Conservation (phyloP, 2,329 filamentous ascomycete species). For the Sporothrix pseudoabietina region DNA sequence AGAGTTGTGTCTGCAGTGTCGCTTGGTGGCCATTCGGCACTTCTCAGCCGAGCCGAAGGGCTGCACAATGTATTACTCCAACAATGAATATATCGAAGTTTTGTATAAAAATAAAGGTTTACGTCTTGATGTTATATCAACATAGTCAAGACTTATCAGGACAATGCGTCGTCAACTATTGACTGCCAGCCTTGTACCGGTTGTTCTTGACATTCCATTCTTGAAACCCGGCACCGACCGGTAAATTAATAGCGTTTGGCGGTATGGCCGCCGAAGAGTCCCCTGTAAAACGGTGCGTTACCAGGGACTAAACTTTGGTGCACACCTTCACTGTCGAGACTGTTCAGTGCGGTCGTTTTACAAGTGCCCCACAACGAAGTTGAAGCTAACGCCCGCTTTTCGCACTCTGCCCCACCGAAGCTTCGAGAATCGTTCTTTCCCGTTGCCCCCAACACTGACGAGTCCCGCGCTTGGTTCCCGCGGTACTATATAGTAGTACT, state of each 20-base stretch:
- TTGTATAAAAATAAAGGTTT: background rate
- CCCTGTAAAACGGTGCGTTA: background rate
- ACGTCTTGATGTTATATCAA: background rate
- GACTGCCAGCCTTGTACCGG: background rate
- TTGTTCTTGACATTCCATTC: background rate
- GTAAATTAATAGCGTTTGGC: background rate
- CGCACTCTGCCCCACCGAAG: conserved; percentile 44
- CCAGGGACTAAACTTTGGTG: background rate
- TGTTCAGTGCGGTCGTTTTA: background rate
- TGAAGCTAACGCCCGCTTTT: background rate
- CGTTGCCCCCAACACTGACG: background rate
- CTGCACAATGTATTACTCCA: background rate
- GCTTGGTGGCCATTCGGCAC: background rate
- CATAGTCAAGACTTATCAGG: background rate
- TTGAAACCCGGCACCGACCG: background rate
- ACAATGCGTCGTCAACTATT: background rate
- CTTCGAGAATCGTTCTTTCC: conserved; percentile 46
- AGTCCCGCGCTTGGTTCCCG: conserved; percentile 7
- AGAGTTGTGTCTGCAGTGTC: conserved; percentile 8
- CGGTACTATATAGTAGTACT: background rate
- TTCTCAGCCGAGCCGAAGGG: background rate
- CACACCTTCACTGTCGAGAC: no score
- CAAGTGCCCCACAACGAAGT: background rate
- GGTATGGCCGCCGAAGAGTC: background rate
- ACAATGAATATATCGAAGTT: no score